Evolutionary conservation across 1,284 basidiomycete species (phyloP).

Genomic region (Trichosporon sp.): DNA sequence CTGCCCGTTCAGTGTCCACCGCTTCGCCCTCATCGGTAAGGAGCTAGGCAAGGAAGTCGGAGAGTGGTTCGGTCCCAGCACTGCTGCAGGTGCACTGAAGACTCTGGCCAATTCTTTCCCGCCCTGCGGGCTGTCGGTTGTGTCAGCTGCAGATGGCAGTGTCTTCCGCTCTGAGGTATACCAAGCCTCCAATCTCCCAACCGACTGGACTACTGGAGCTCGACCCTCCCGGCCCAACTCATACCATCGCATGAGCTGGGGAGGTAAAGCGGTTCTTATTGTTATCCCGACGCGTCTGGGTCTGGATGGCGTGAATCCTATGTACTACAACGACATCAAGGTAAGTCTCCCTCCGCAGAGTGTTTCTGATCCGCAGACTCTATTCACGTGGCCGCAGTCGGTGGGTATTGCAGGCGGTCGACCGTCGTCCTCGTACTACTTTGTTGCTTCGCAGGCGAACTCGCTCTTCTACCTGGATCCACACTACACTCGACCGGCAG

Average conservation of each 20-base stretch:
- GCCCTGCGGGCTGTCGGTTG: conserved; percentile 72
- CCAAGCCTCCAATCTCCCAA: conserved; percentile 59
- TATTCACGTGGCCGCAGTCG: conserved; percentile 90
- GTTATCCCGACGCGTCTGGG: conserved; percentile 83
- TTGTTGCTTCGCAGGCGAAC: conserved; percentile 85
- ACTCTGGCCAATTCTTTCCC: conserved; percentile 73
- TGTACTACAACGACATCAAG: conserved; percentile 92
- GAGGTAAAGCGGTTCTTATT: conserved; percentile 75
- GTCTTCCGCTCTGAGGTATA: conserved; percentile 83
- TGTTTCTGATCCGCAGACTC: conserved; percentile 52
- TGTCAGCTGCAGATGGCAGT: conserved; percentile 73
- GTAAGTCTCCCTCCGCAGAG: conserved; percentile 37
- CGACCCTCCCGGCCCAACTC: conserved; percentile 11
- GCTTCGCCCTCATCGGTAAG: conserved; percentile 91
- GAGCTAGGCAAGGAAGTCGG: conserved; percentile 92
- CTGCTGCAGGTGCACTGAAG: conserved; percentile 92
- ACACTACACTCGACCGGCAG: conserved; percentile 75
- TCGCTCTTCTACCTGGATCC: conserved; percentile 94
- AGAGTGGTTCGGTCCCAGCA: conserved; percentile 97
- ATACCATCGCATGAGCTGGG: conserved; percentile 55
- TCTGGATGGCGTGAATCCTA: conserved; percentile 85
- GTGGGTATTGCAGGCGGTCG: conserved; percentile 94
- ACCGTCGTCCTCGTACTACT: conserved; percentile 94
- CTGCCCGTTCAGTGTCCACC: conserved; percentile 92
- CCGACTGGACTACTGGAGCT: neutral